Conservation (phyloP, 164 flowering plant species). For the Vitis vinifera region DNA sequence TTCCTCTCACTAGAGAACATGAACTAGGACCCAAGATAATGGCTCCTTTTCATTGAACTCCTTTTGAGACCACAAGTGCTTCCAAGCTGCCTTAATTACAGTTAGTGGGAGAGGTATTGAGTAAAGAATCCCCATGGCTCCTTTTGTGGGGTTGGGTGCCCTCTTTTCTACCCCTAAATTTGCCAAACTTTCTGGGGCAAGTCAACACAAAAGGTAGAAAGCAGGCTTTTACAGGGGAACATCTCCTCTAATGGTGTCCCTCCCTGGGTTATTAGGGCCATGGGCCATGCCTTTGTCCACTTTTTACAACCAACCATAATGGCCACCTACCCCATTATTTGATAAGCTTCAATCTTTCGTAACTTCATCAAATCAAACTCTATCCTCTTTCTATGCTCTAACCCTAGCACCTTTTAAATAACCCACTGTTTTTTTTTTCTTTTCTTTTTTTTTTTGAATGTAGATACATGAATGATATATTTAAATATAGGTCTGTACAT, state of each 20-base stretch:
- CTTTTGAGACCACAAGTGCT: conserved; percentile 35
- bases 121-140: conserved; percentile 14
- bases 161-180: conserved; percentile 26
- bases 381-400: too few species aligned
- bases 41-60: conserved; percentile 30
- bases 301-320: neutral
- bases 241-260: conserved; percentile 20
- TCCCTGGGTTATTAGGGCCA: conserved; percentile 1
- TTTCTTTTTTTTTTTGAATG: too few species aligned
- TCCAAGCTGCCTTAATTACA: conserved; percentile 24
- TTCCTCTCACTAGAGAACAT: conserved; percentile 37
- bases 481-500: too few species aligned
- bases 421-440: too few species aligned
- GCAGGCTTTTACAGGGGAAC: conserved; percentile 31
- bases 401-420: too few species aligned
- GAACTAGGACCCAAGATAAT: conserved; percentile 41
- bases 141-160: conserved; percentile 17
- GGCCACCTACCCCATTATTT: neutral
- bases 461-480: too few species aligned
- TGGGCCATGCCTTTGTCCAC: neutral
- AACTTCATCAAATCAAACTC: neutral
- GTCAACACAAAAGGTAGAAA: conserved; percentile 38
- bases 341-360: too few species aligned
- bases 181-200: conserved; percentile 39
- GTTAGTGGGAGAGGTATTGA: conserved; percentile 2